Conservation (phyloP, 2,329 filamentous ascomycete species). For the Thielaviopsis euricoi region DNA sequence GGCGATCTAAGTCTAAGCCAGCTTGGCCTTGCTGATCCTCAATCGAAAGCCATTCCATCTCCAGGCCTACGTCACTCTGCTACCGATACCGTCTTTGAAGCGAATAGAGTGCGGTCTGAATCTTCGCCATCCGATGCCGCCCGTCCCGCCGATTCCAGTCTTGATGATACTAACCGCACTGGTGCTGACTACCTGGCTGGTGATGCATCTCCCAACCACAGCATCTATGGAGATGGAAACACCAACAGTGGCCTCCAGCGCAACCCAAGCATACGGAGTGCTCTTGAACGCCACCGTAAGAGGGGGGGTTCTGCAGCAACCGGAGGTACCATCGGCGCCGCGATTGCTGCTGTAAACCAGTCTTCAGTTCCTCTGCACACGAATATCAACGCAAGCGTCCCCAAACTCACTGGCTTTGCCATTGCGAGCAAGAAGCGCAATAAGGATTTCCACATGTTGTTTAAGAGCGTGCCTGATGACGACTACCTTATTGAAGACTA, state of each 20-base stretch:
- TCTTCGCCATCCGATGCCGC: conserved; percentile 37
- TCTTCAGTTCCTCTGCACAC: conserved; percentile 28
- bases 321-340: conserved; percentile 51
- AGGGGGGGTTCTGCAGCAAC: conserved; percentile 68
- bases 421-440: conserved; percentile 94
- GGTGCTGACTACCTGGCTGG: background rate
- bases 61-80: background rate
- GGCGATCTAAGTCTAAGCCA: conserved; percentile 83
- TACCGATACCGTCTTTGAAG: background rate
- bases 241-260: conserved; percentile 33
- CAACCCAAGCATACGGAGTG: conserved; percentile 51
- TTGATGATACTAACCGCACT: conserved; percentile 21
- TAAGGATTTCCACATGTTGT: conserved; percentile 81
- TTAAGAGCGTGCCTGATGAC: conserved; percentile 93
- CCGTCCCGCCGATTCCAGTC: conserved; percentile 15
- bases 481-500: conserved; percentile 98
- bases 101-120: conserved; percentile 33
- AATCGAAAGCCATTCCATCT: background rate
- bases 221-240: conserved; percentile 6
- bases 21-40: conserved; percentile 54
- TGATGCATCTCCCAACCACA: conserved; percentile 7
- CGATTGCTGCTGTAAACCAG: conserved; percentile 50
- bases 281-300: conserved; percentile 47
- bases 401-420: conserved; percentile 83
- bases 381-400: conserved; percentile 45